A percentile compares a stretch with the other conserved stretches of the same genome.
Conservation (phyloP, 2,329 filamentous ascomycete genomes). For the Pochonia chlamydosporia region DNA sequence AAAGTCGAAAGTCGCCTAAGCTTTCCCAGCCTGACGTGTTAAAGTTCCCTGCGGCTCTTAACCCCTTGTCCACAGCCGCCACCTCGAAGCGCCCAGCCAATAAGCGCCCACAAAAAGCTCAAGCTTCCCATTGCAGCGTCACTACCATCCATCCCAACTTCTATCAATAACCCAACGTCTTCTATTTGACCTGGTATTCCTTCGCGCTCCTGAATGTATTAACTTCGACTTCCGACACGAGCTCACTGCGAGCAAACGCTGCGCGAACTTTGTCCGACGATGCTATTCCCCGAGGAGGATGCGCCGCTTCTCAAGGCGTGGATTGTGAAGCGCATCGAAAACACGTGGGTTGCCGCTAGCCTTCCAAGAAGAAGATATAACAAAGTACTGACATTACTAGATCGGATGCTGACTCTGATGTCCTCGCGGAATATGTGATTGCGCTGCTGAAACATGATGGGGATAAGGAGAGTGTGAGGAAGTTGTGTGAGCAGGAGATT, state of each 20-base stretch:
- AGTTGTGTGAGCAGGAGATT: constrained; percentile 65
- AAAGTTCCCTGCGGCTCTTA: too few species aligned
- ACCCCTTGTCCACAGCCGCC: too few species aligned
- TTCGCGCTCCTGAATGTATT: background rate
- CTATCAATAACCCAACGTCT: background rate
- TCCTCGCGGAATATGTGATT: constrained; percentile 79
- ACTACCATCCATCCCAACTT: background rate
- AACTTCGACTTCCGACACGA: background rate
- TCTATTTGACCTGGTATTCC: background rate
- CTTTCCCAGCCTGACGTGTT: too few species aligned
- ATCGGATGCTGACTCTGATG: constrained; percentile 74
- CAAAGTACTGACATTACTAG: constrained; percentile 32
- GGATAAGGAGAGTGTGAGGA: constrained; percentile 55
- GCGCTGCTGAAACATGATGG: constrained; percentile 69
- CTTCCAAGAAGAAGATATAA: background rate
- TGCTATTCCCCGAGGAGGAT: constrained; percentile 60
- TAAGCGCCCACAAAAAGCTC: background rate
- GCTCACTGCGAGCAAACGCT: background rate
- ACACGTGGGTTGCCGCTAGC: constrained; percentile 51
- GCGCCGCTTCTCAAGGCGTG: constrained; percentile 63
- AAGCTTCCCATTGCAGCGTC: background rate
- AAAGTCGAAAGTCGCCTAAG: too few species aligned
- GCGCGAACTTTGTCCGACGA: constrained; percentile 24
- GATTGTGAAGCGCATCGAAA: constrained; percentile 72
- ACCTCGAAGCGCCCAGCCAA: background rate